phyloP scores from a whole-genome alignment of 2,329 filamentous ascomycete genomes.

The Fusarium hainanense region DNA sequence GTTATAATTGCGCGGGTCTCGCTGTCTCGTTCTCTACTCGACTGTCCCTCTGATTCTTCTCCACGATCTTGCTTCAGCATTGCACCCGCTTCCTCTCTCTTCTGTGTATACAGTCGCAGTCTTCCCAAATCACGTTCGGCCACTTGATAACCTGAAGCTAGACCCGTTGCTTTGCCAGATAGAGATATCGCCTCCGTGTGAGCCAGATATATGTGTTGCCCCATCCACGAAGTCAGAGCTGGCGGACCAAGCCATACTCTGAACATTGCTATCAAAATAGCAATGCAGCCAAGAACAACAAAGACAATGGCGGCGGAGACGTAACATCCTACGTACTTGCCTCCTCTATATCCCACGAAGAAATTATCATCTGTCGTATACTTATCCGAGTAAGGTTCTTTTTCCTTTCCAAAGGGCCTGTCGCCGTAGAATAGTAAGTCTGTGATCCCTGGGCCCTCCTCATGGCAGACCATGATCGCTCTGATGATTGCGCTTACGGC shows the following conservation, averaged over 20 bases:
- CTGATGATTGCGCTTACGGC: neutral
- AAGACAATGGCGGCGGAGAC: conserved; percentile 1
- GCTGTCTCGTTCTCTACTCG: neutral
- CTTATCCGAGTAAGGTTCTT: neutral
- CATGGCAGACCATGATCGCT: conserved; percentile 1
- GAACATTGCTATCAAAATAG: conserved; percentile 4
- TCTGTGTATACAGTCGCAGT: conserved; percentile 2
- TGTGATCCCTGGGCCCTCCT: neutral
- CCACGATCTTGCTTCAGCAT: neutral
- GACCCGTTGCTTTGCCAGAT: neutral
- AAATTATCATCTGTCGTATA: neutral
- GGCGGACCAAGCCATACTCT: conserved; percentile 19
- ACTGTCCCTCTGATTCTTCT: neutral
- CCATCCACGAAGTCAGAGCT: conserved; percentile 29
- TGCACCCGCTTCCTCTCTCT: neutral
- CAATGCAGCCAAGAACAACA: conserved; percentile 7
- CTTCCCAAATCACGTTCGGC: conserved; percentile 4
- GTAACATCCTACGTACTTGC: neutral
- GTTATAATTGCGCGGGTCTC: neutral
- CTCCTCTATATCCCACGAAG: neutral
- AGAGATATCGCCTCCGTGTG: neutral
- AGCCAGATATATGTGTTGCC: conserved; percentile 5
- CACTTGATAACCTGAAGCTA: conserved; percentile 4
- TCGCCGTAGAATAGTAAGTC: neutral
- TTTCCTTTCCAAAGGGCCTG: conserved; percentile 1